Evolutionary conservation across 805 yeast species (phyloP).

Genomic region (Pichia manshurica): DNA sequence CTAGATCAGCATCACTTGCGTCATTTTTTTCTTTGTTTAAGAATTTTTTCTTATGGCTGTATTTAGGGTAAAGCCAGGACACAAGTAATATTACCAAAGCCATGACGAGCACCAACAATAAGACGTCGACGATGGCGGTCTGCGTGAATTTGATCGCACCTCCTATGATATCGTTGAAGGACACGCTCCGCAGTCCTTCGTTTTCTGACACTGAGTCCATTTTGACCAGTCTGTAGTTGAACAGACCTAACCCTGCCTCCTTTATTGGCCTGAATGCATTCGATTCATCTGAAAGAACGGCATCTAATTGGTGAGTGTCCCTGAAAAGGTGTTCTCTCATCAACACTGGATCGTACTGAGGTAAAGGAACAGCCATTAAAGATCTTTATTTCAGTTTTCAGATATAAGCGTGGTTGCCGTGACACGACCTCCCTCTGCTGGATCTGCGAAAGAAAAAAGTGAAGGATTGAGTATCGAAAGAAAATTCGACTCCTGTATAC

Average conservation of each 20-base stretch:
- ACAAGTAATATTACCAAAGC: background rate
- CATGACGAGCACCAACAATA: background rate
- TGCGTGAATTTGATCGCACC: background rate
- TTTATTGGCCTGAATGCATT: slow-evolving; percentile 26
- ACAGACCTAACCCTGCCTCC: slow-evolving; percentile 29
- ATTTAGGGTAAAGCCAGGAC: background rate
- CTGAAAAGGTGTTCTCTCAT: slow-evolving; percentile 31
- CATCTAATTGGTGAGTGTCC: slow-evolving; percentile 20
- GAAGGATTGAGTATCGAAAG: background rate
- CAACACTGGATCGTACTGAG: slow-evolving; percentile 29
- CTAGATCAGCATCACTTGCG: background rate
- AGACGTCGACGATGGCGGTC: background rate
- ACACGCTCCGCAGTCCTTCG: too few relatives aligned
- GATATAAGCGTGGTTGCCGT: too few relatives aligned
- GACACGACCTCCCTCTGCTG: too few relatives aligned
- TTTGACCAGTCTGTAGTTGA: slow-evolving; percentile 23
- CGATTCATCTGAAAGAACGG: slow-evolving; percentile 27
- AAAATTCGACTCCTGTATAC: too few relatives aligned
- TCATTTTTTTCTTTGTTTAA: background rate
- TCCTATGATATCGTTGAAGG: too few relatives aligned
- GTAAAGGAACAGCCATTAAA: slow-evolving; percentile 29
- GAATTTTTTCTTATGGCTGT: background rate
- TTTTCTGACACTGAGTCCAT: background rate
- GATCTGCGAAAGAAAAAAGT: background rate
- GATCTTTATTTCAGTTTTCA: background rate